Conservation (phyloP, 1,284 basidiomycete genomes). For the Albatrellus sp. region DNA sequence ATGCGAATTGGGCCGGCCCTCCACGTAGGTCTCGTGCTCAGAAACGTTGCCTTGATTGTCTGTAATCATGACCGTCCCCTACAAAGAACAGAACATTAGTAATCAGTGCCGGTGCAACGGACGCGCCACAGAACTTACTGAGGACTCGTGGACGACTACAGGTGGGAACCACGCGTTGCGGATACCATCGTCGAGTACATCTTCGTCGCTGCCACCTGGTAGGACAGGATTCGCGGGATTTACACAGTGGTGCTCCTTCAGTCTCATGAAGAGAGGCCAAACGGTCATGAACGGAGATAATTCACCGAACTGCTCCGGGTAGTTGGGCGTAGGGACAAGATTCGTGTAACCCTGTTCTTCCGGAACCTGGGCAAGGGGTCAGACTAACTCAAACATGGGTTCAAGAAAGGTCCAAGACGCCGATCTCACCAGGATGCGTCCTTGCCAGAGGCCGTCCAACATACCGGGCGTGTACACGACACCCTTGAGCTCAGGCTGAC, state of each 20-base stretch:
- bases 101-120: background rate
- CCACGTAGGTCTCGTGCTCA: slow-evolving; percentile 23
- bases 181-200: slow-evolving; percentile 31
- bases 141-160: slow-evolving; percentile 8
- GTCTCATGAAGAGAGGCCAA: slow-evolving; percentile 39
- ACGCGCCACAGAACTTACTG: slow-evolving; percentile 14
- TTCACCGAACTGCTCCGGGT: slow-evolving; percentile 24
- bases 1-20: slow-evolving; percentile 26
- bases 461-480: slow-evolving; percentile 36
- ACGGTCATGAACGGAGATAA: slow-evolving; percentile 22
- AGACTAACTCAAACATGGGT: slow-evolving; percentile 1
- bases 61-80: slow-evolving; percentile 10
- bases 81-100: background rate
- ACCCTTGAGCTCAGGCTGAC: slow-evolving; percentile 26
- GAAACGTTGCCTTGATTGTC: slow-evolving; percentile 13
- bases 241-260: slow-evolving; percentile 43
- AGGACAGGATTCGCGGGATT: slow-evolving; percentile 23
- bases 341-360: slow-evolving; percentile 20
- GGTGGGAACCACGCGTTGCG: slow-evolving; percentile 43
- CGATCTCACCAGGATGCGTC: slow-evolving; percentile 38
- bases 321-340: slow-evolving; percentile 19
- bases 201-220: slow-evolving; percentile 12
- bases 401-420: background rate
- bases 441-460: slow-evolving; percentile 46
- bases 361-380: slow-evolving; percentile 18